Conservation (phyloP, 345 rosid species). For the Erucastrum elatum region DNA sequence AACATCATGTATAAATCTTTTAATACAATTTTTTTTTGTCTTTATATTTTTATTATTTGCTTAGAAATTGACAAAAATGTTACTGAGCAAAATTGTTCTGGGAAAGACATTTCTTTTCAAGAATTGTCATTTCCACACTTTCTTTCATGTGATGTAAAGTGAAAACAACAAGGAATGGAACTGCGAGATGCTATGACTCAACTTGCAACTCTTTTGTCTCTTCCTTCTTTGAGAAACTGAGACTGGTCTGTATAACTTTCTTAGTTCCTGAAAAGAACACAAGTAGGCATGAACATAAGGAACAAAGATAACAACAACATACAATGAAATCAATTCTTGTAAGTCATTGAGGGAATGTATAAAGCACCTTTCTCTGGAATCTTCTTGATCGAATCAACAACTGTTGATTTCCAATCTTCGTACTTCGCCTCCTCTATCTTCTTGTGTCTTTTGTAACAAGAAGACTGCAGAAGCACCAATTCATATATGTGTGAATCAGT, state of each 20-base stretch:
- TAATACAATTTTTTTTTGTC: background rate
- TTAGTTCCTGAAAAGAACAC: constrained; percentile 46
- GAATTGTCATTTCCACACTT: background rate
- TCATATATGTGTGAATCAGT: background rate
- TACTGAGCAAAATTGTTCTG: background rate
- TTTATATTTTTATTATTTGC: background rate
- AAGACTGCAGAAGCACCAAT: constrained; percentile 46
- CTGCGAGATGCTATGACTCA: constrained; percentile 33
- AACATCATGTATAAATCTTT: background rate
- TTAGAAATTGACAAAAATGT: background rate
- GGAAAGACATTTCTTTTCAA: background rate
- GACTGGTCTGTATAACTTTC: constrained; percentile 66
- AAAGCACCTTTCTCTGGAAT: constrained; percentile 45
- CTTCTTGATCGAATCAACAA: constrained; percentile 53
- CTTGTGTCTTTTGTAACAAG: constrained; percentile 69
- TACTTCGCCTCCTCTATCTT: constrained; percentile 57
- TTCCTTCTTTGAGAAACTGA: constrained; percentile 51
- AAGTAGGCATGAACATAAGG: background rate
- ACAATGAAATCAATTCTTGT: background rate
- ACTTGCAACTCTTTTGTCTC: constrained; percentile 45
- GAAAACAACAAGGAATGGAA: background rate
- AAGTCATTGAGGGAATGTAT: background rate
- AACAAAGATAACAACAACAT: constrained; percentile 12
- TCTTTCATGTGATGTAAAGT: constrained; percentile 5
- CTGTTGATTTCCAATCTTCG: constrained; percentile 79